phyloP scores from a whole-genome alignment of 495 filamentous ascomycete species.

The Daldinia loculata region DNA sequence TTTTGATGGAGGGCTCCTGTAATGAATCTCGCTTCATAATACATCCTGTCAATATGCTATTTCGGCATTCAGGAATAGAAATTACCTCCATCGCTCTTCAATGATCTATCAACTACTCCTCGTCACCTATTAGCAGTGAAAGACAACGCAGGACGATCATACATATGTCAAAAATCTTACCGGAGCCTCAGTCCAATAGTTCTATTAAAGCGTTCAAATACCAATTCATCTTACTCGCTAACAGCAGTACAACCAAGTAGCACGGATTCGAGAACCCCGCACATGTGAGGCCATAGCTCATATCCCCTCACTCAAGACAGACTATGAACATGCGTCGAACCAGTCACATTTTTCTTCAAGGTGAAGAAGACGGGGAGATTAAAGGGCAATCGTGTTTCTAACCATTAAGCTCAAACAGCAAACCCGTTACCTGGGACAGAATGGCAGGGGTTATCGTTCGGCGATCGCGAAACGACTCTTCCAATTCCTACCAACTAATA shows the following conservation, averaged over 20 bases:
- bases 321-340: too few relatives aligned
- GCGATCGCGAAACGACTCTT: not conserved
- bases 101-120: too few relatives aligned
- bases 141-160: too few relatives aligned
- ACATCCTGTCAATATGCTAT: constrained; percentile 38
- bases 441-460: constrained; percentile 15
- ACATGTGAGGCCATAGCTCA: not conserved
- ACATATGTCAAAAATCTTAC: too few relatives aligned
- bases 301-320: not conserved
- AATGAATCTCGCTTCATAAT: constrained; percentile 48
- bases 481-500: not conserved
- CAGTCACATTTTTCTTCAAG: not conserved
- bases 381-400: not conserved
- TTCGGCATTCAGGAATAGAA: constrained; percentile 54
- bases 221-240: too few relatives aligned
- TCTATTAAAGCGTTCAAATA: too few relatives aligned
- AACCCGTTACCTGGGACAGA: not conserved
- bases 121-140: too few relatives aligned
- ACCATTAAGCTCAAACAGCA: not conserved
- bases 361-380: not conserved
- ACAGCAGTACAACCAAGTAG: not conserved
- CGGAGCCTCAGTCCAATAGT: too few relatives aligned
- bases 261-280: not conserved
- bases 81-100: too few relatives aligned
- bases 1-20: constrained; percentile 56